These are phyloP conservation scores for Haematococcus sp. DNA, from an alignment of 139 green algal genomes.

Conservation along the genomic window DNA sequence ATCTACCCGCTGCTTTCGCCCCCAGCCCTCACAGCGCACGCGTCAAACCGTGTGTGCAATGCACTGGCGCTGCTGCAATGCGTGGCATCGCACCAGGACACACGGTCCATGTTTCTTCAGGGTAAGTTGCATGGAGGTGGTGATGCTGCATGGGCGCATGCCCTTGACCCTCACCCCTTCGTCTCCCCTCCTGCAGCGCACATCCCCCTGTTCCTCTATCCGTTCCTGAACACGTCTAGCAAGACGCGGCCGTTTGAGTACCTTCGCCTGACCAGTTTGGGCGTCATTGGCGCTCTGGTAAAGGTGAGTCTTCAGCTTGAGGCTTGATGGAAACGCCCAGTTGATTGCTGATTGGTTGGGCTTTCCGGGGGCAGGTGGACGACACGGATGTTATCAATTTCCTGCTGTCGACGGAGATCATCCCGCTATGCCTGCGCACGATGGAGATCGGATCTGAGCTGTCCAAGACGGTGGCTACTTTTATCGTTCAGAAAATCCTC, in stretches of 20 bases:
- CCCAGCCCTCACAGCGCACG: conserved; percentile 88
- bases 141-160: no score
- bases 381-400: conserved; percentile 99
- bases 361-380: conserved; percentile 69
- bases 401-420: conserved; percentile 98
- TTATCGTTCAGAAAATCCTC: conserved; percentile 99
- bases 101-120: conserved; percentile 89
- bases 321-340: background rate
- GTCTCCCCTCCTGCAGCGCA: conserved; percentile 72
- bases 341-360: background rate
- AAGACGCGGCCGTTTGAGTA: conserved; percentile 99
- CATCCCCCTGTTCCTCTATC: conserved; percentile 97
- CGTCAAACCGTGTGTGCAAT: conserved; percentile 98
- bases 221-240: conserved; percentile 96
- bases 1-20: conserved; percentile 96
- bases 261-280: conserved; percentile 92
- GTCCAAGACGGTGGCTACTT: conserved; percentile 99
- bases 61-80: conserved; percentile 96
- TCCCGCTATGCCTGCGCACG: conserved; percentile 96
- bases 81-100: conserved; percentile 95
- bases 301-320: conserved; percentile 75
- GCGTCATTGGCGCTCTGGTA: conserved; percentile 97
- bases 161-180: background rate
- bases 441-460: conserved; percentile 99
- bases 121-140: conserved; percentile 50